Evolutionary conservation across 129 eudicot species (phyloP).

Genomic region (Flaveria sonorensis): DNA sequence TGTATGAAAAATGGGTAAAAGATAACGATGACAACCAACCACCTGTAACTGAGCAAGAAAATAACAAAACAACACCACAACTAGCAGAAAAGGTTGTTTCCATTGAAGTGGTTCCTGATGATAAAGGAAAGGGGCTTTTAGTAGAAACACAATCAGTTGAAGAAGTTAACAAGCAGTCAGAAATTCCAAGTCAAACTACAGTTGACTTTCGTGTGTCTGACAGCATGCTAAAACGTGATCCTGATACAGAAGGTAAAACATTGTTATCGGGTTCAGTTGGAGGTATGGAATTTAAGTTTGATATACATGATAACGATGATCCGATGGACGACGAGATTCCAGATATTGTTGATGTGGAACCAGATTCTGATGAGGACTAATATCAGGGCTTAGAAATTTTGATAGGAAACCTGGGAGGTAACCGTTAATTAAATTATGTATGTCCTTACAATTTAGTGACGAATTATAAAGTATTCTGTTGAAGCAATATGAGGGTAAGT

Average conservation of each 20-base stretch:
- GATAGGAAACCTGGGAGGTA: conserved; percentile 12
- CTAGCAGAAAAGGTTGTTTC: conserved; percentile 28
- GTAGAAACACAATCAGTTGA: conserved; percentile 27
- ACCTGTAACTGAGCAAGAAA: conserved; percentile 30
- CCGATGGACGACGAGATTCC: conserved; percentile 67
- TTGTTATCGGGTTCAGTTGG: conserved; percentile 9
- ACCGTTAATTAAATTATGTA: conserved; percentile 10
- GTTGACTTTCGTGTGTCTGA: conserved; percentile 17
- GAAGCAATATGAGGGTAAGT: no score
- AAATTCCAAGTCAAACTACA: conserved; percentile 19
- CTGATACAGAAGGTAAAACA: background rate
- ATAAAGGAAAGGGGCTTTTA: conserved; percentile 41
- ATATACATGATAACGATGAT: conserved; percentile 39
- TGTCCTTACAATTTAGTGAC: conserved; percentile 1
- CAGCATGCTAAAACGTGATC: conserved; percentile 7
- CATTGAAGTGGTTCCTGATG: conserved; percentile 21
- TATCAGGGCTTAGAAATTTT: conserved; percentile 22
- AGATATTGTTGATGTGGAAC: conserved; percentile 86
- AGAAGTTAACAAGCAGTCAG: conserved; percentile 22
- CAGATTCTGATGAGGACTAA: conserved; percentile 68
- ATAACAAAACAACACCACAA: conserved; percentile 18
- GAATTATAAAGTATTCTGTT: background rate
- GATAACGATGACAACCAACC: conserved; percentile 40
- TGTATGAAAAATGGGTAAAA: conserved; percentile 54
- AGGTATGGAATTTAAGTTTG: conserved; percentile 27